These are phyloP conservation scores for Paraconiothyrium brasiliense DNA, from an alignment of 2,329 filamentous ascomycete species.

Conservation along the genomic window DNA sequence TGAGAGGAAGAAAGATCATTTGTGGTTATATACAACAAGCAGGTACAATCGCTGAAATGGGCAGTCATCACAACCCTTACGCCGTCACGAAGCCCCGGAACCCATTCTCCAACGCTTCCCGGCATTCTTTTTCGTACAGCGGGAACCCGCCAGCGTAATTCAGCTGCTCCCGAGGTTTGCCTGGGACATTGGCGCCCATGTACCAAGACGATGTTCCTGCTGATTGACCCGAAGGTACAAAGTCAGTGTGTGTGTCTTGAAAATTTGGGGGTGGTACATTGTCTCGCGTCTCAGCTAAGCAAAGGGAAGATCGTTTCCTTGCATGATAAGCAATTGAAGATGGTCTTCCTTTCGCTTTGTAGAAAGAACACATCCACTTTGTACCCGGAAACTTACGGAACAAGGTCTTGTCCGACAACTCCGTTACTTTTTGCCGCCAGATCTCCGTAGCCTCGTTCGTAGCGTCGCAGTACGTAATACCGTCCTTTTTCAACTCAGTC, in stretches of 20 bases:
- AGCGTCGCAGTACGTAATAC: constrained; percentile 52
- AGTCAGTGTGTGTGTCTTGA: too few relatives aligned
- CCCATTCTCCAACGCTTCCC: constrained; percentile 49
- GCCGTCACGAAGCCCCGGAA: constrained; percentile 47
- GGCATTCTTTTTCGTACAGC: constrained; percentile 51
- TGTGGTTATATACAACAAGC: not conserved
- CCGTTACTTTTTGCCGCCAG: constrained; percentile 53
- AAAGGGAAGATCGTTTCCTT: too few relatives aligned
- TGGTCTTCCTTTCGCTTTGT: too few relatives aligned
- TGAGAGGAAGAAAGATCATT: not conserved
- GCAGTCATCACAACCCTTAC: constrained; percentile 16
- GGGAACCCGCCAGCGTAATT: constrained; percentile 56
- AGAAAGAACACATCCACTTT: too few relatives aligned
- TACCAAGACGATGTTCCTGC: constrained; percentile 54
- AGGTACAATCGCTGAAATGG: not conserved
- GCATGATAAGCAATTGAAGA: too few relatives aligned
- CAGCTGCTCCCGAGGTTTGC: constrained; percentile 56
- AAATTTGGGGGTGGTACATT: too few relatives aligned
- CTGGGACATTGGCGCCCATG: constrained; percentile 57
- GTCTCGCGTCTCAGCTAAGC: too few relatives aligned
- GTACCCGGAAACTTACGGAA: constrained; percentile 32
- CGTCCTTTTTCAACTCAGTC: constrained; percentile 48
- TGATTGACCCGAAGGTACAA: too few relatives aligned
- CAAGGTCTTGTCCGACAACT: constrained; percentile 53
- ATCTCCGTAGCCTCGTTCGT: constrained; percentile 54